Conservation (phyloP, 371 early-diverging fungal genomes). For the Catenaria anguillulae region DNA sequence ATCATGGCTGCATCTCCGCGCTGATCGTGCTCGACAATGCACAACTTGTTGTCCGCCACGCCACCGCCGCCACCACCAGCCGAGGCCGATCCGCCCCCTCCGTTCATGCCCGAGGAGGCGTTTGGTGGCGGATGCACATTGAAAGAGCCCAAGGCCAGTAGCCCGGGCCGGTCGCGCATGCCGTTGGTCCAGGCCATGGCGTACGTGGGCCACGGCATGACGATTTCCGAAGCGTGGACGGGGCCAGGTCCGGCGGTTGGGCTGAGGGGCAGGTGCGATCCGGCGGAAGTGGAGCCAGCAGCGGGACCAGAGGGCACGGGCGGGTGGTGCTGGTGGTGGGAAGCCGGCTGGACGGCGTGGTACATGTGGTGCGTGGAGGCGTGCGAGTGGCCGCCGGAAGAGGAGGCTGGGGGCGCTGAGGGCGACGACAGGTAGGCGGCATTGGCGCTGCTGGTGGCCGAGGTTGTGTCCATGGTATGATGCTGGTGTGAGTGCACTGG, state of each 20-base stretch:
- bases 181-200: not conserved
- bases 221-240: not conserved
- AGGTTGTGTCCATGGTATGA: no score
- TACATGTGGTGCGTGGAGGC: no score
- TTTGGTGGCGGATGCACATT: not conserved
- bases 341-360: no score
- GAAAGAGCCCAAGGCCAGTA: not conserved
- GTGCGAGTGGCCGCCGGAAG: no score
- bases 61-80: not conserved
- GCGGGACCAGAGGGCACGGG: no score
- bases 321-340: no score
- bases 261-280: no score
- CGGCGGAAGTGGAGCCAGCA: no score
- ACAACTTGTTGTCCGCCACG: not conserved
- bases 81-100: not conserved
- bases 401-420: no score
- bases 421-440: no score
- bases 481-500: no score
- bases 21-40: conserved; percentile 4
- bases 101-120: not conserved
- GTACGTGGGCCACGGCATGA: not conserved
- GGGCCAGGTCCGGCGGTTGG: not conserved
- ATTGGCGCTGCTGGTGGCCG: no score
- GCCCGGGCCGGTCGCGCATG: not conserved
- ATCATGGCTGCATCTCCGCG: not conserved